Conservation (phyloP, 2,329 filamentous ascomycete species). For the Aspergillus thermomutatus region DNA sequence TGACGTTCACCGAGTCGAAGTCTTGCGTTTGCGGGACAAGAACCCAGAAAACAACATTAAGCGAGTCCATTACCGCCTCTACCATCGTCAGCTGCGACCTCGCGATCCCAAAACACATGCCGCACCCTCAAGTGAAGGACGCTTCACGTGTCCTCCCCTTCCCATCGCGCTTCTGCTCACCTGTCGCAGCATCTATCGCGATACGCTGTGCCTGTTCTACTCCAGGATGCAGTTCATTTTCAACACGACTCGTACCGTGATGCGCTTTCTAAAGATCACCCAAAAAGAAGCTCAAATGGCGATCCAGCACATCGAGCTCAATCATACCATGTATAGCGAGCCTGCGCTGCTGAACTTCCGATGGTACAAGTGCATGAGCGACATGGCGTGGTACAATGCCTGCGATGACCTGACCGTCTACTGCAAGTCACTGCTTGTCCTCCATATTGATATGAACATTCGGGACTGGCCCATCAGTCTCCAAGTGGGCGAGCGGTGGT, state of each 20-base stretch:
- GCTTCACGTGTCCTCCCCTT: neutral
- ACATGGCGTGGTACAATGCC: slow-evolving; percentile 16
- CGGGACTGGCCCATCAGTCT: slow-evolving; percentile 19
- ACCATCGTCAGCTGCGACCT: slow-evolving; percentile 50
- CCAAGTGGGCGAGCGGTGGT: slow-evolving; percentile 19
- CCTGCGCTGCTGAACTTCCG: slow-evolving; percentile 13
- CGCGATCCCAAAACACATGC: slow-evolving; percentile 10
- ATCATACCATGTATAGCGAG: slow-evolving; percentile 23
- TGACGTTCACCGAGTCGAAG: slow-evolving; percentile 24
- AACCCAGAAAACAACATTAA: slow-evolving; percentile 64
- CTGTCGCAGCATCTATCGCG: slow-evolving; percentile 58
- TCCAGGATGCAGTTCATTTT: slow-evolving; percentile 24
- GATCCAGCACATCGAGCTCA: slow-evolving; percentile 34
- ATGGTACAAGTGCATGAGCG: slow-evolving; percentile 17
- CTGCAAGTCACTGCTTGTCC: slow-evolving; percentile 10
- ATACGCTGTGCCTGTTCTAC: slow-evolving; percentile 66
- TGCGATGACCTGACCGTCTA: slow-evolving; percentile 13
- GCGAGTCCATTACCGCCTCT: slow-evolving; percentile 57
- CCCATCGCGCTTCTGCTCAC: slow-evolving; percentile 57
- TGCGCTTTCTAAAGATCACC: slow-evolving; percentile 35
- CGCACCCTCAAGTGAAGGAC: neutral
- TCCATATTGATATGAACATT: slow-evolving; percentile 16
- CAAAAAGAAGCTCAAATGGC: slow-evolving; percentile 58
- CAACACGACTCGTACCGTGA: slow-evolving; percentile 9
- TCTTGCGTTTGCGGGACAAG: slow-evolving; percentile 38